Evolutionary conservation across 2,329 filamentous ascomycete species (phyloP).

Genomic region (Didymella exigua): DNA sequence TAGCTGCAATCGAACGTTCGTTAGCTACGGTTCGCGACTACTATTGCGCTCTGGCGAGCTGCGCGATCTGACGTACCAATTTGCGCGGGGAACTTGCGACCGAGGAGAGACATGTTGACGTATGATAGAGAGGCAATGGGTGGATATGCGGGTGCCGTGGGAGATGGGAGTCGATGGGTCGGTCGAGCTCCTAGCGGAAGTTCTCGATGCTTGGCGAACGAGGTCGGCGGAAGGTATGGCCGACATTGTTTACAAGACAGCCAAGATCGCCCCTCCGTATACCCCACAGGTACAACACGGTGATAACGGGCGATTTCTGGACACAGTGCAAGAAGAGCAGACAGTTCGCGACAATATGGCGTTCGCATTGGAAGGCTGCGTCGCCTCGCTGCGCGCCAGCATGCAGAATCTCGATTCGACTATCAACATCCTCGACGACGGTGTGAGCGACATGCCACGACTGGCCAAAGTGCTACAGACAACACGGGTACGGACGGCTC

Average conservation of each 20-base stretch:
- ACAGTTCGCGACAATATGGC: slow-evolving; percentile 25
- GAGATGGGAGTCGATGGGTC: slow-evolving; percentile 33
- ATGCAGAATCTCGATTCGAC: slow-evolving; percentile 67
- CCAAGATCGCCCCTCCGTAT: slow-evolving; percentile 13
- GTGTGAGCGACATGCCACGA: slow-evolving; percentile 68
- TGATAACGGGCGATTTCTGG: background rate
- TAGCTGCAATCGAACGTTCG: slow-evolving; percentile 63
- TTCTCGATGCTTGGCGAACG: slow-evolving; percentile 34
- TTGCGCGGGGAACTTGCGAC: slow-evolving; percentile 58
- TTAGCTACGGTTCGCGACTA: slow-evolving; percentile 35
- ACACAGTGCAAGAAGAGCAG: background rate
- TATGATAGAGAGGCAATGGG: slow-evolving; percentile 39
- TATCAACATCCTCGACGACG: slow-evolving; percentile 66
- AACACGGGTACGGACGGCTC: slow-evolving; percentile 57
- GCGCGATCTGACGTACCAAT: slow-evolving; percentile 51
- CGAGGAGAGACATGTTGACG: slow-evolving; percentile 54
- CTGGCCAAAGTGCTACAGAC: slow-evolving; percentile 67
- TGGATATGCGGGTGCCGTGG: slow-evolving; percentile 39
- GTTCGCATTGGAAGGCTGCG: slow-evolving; percentile 62
- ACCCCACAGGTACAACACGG: slow-evolving; percentile 23
- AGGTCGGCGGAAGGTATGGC: slow-evolving; percentile 27
- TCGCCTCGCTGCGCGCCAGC: slow-evolving; percentile 64
- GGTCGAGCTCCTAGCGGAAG: slow-evolving; percentile 14
- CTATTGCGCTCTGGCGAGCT: background rate
- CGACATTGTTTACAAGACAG: slow-evolving; percentile 32